These are phyloP conservation scores for Calonectria naviculata DNA, from an alignment of 2,329 filamentous ascomycete genomes.

Conservation along the genomic window DNA sequence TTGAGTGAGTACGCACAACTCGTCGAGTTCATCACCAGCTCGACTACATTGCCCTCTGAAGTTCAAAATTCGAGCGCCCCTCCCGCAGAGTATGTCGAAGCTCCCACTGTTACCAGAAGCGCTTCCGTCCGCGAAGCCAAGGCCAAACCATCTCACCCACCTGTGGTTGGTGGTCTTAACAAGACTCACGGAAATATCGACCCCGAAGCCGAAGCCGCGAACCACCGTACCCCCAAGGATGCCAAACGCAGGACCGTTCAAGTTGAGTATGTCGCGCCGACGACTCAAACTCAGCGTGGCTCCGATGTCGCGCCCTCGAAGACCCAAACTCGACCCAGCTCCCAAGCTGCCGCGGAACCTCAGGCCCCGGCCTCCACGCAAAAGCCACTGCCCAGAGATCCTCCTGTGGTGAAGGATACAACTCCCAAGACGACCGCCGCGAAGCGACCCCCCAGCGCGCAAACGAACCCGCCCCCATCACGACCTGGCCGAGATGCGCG, in stretches of 20 bases:
- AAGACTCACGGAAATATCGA: slow-evolving; percentile 83
- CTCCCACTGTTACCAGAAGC: slow-evolving; percentile 79
- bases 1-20: slow-evolving; percentile 96
- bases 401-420: slow-evolving; percentile 58
- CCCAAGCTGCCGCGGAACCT: slow-evolving; percentile 57
- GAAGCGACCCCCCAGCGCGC: slow-evolving; percentile 60
- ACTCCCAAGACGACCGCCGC: slow-evolving; percentile 51
- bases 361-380: slow-evolving; percentile 54
- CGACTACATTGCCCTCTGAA: slow-evolving; percentile 86
- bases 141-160: slow-evolving; percentile 63
- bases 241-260: slow-evolving; percentile 95
- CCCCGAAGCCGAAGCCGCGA: slow-evolving; percentile 64
- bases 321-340: slow-evolving; percentile 39
- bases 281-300: slow-evolving; percentile 85
- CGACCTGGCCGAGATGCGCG: slow-evolving; percentile 47
- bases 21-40: slow-evolving; percentile 96
- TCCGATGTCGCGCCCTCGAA: slow-evolving; percentile 42
- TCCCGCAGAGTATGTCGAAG: slow-evolving; percentile 65
- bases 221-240: slow-evolving; percentile 77
- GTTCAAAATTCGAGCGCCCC: slow-evolving; percentile 83
- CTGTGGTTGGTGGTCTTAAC: slow-evolving; percentile 70
- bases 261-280: slow-evolving; percentile 95
- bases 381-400: slow-evolving; percentile 71
- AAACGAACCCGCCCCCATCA: slow-evolving; percentile 47
- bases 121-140: slow-evolving; percentile 94